Conservation (phyloP, 2,329 filamentous ascomycete species). For the Fusarium sp. region DNA sequence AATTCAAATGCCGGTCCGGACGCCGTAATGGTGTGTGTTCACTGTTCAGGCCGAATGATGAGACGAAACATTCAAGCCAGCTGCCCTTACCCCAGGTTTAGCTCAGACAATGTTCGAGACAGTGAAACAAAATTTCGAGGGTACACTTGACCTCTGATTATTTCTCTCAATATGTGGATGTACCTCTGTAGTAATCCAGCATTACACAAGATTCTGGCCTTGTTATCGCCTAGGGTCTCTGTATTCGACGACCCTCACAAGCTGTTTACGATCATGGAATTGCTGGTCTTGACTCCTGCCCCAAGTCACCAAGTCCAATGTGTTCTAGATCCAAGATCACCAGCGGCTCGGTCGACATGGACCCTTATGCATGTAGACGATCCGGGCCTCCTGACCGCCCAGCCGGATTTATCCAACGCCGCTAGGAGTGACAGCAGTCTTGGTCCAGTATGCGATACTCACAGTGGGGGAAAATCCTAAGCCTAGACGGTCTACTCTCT, state of each 20-base stretch:
- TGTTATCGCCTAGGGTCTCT: neutral
- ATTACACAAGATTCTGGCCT: neutral
- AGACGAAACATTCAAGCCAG: constrained; percentile 10
- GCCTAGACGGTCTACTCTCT: neutral
- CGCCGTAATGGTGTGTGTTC: neutral
- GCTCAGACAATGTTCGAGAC: neutral
- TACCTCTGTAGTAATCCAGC: neutral
- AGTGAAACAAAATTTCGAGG: neutral
- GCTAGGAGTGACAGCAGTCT: neutral
- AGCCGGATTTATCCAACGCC: constrained; percentile 29
- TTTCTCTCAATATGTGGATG: neutral
- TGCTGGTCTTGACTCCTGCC: neutral
- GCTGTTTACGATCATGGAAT: neutral
- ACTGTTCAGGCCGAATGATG: neutral
- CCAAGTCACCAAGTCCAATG: neutral
- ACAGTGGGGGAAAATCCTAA: neutral
- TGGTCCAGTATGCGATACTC: neutral
- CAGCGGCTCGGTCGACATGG: neutral
- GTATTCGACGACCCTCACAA: neutral
- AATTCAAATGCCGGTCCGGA: constrained; percentile 3
- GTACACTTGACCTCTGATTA: neutral
- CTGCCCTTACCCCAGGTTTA: neutral
- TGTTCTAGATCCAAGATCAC: neutral
- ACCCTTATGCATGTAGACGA: constrained; percentile 29
- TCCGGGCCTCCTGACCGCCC: constrained; percentile 34